phyloP scores from a whole-genome alignment of 2,329 filamentous ascomycete species.

The Sporothrix protearum region DNA sequence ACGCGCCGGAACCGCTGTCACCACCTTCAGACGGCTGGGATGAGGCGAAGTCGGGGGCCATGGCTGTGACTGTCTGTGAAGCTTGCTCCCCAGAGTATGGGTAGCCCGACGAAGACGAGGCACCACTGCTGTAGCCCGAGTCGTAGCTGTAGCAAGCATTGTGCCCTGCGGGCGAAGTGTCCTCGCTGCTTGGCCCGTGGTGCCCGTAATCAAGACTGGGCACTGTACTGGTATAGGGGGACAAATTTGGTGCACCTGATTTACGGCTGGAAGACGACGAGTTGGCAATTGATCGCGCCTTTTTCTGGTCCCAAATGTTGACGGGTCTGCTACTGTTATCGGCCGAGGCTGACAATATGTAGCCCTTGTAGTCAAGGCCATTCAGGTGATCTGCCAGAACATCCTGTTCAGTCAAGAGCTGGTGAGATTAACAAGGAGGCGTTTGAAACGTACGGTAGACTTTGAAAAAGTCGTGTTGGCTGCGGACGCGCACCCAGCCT shows the following conservation, averaged over 20 bases:
- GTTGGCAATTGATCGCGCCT: neutral
- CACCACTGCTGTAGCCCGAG: slow-evolving; percentile 2
- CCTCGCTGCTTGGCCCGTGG: neutral
- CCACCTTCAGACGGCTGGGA: neutral
- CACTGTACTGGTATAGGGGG: neutral
- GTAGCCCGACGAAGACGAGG: neutral
- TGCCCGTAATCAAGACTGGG: neutral
- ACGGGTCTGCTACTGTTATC: slow-evolving; percentile 18
- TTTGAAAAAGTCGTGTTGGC: slow-evolving; percentile 1
- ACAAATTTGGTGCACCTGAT: neutral
- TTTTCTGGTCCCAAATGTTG: slow-evolving; percentile 20
- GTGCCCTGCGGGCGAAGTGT: neutral
- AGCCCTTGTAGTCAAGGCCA: slow-evolving; percentile 12
- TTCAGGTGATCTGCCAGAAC: slow-evolving; percentile 11
- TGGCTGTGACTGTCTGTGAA: neutral
- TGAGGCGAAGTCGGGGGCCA: neutral
- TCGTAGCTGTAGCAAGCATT: neutral
- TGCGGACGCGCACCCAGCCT: slow-evolving; percentile 24
- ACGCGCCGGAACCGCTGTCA: neutral
- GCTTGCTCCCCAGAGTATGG: neutral
- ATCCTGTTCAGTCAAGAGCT: neutral
- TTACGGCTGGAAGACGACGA: neutral
- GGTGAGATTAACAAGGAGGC: neutral
- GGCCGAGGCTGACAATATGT: slow-evolving; percentile 13
- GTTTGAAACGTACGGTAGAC: slow-evolving; percentile 18